Base-by-base conservation (phyloP, 805 yeast genomes). In the Geotrichum ghanense region DNA sequence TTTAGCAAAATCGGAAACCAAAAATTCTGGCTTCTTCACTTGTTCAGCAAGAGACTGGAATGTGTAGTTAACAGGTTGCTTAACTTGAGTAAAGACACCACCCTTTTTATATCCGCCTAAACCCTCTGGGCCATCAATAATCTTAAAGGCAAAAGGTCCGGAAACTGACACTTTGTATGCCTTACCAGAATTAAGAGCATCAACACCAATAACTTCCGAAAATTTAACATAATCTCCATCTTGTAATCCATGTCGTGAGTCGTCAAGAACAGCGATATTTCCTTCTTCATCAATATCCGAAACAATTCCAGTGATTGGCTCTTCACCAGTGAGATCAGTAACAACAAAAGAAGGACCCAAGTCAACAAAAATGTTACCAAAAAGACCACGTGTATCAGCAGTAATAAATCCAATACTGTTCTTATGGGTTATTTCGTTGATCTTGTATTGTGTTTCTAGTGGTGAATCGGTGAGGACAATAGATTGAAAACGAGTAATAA, bases 111-210 rank as follows among this genome's bases (percentile, higher is more conserved):
- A 92, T 1, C 70, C 64, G 20, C 89, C 95, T 48, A 76, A 70
- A 47, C 77, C 73, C 20, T 68, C 57, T 0, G 73, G 71, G 10
- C 37, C 37, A 20, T 67, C 60, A 14, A 74, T 78, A 49, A 90
- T 77, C 60, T 77, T 79, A 72, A 84, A 92, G 2, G 97, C 94
- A 61, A 76, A 88, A n/a, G 98, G 98, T 14, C 97, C 98, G 50
- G 83, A 71, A 1, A 88, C 97, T 59, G 79, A 82, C 45, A 92
- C 76, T 60, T 83, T 82, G 61, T 72, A 78, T 14, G 87, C 74
- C 47, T 74, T 67, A 3, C 90, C 95, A 54, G 79, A 80, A 62
- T 89, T 85, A 51, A 87, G 68, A 51, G 73, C 73, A 7, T 75
- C 79, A 60, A 87, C 71, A 35, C 97, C 97, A 59, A 80, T 76